phyloP scores from a whole-genome alignment of 805 yeast species.

The Candida jianshihensis region DNA sequence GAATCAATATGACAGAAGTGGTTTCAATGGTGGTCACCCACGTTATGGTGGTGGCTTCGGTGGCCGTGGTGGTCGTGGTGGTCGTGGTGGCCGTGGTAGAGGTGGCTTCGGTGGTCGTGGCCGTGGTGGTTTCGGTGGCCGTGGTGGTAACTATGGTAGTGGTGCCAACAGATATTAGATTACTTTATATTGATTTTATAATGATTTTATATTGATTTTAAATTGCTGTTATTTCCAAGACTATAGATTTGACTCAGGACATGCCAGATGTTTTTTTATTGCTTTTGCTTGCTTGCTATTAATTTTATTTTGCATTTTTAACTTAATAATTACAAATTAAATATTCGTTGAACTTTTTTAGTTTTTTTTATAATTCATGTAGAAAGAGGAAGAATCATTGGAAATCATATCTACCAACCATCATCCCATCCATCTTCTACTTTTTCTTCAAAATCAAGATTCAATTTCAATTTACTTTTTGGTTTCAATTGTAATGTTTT shows the following conservation, averaged over 20 bases:
- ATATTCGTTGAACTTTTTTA: conserved; percentile 29
- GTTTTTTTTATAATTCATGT: conserved; percentile 26
- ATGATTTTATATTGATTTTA: too few species aligned
- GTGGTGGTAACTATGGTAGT: conserved; percentile 36
- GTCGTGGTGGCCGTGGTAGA: conserved; percentile 29
- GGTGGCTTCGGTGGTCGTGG: conserved; percentile 34
- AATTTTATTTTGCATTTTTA: too few species aligned
- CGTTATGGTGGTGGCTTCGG: conserved; percentile 37
- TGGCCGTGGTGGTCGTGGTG: conserved; percentile 20
- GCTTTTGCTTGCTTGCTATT: too few species aligned
- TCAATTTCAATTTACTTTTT: conserved; percentile 27
- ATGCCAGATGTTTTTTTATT: too few species aligned
- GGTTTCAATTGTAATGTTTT: conserved; percentile 21
- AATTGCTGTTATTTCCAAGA: too few species aligned
- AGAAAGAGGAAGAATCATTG: conserved; percentile 21
- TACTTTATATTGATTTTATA: not conserved
- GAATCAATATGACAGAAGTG: conserved; percentile 67
- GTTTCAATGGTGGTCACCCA: conserved; percentile 56
- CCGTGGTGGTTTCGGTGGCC: conserved; percentile 33
- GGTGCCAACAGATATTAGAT: conserved; percentile 26
- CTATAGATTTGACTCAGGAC: too few species aligned
- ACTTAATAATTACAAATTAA: too few species aligned
- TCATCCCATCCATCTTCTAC: conserved; percentile 39
- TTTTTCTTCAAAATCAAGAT: conserved; percentile 26
- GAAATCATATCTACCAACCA: conserved; percentile 29